phyloP scores from a whole-genome alignment of 1,139 yeast species.

The Magnusiomyces suaveolens region DNA sequence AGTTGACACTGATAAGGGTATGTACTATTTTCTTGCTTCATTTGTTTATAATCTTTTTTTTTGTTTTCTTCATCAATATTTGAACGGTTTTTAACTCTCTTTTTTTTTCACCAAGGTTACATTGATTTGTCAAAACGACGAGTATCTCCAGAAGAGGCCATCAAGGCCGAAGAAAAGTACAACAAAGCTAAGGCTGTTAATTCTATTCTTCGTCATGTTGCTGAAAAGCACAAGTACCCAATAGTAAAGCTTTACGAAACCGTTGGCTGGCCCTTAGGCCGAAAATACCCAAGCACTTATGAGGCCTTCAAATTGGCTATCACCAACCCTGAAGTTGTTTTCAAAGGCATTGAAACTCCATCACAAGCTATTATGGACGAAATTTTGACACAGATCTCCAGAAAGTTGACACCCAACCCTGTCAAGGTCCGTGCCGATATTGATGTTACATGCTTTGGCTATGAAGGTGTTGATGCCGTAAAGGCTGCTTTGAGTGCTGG shows the following conservation, averaged over 20 bases:
- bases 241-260: conserved; percentile 78
- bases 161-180: conserved; percentile 95
- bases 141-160: conserved; percentile 95
- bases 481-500: conserved; percentile 82
- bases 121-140: conserved; percentile 96
- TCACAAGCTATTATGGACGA: conserved; percentile 67
- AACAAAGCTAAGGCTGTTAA: conserved; percentile 96
- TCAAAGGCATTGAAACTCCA: conserved; percentile 71
- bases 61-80: no score
- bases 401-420: conserved; percentile 96
- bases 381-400: conserved; percentile 72
- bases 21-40: conserved; percentile 1
- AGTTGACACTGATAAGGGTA: conserved; percentile 95
- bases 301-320: conserved; percentile 96
- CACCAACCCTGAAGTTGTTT: conserved; percentile 74
- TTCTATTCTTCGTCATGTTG: conserved; percentile 94
- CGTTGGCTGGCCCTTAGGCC: conserved; percentile 95
- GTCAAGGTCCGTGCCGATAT: conserved; percentile 96
- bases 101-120: no score
- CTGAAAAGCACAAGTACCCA: conserved; percentile 80
- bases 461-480: conserved; percentile 97
- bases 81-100: no score
- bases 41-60: no score
- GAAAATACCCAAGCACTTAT: conserved; percentile 92
- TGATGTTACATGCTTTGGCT: conserved; percentile 92